A percentile compares a stretch with the other conserved stretches of the same genome.
phyloP scores from a whole-genome alignment of 2,329 filamentous ascomycete genomes.

The Venturia pyrina region DNA sequence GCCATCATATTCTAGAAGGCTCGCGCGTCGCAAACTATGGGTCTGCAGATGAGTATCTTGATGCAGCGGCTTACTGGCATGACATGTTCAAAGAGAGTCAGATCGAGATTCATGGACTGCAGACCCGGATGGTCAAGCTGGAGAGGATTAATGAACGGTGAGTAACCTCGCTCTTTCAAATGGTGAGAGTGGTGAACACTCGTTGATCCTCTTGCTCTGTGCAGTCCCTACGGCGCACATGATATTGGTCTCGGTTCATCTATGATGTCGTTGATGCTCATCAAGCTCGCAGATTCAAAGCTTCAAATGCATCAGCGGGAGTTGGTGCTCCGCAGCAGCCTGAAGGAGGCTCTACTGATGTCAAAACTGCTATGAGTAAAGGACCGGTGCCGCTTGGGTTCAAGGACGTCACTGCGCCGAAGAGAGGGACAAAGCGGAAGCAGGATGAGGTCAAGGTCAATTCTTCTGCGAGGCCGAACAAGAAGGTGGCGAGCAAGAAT shows the following conservation, averaged over 20 bases:
- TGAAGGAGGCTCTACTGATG: background rate
- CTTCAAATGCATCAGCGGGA: background rate
- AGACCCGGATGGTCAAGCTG: background rate
- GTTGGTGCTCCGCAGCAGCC: background rate
- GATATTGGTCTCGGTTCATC: no score
- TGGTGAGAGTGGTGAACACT: no score
- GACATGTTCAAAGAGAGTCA: background rate
- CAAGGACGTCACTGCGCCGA: background rate
- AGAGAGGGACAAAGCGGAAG: background rate
- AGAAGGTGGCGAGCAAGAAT: background rate
- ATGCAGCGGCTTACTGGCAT: conserved; percentile 7
- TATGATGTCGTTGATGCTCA: background rate
- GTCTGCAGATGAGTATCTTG: background rate
- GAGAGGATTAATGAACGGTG: background rate
- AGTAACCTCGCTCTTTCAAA: background rate
- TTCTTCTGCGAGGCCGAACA: background rate
- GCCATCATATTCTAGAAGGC: background rate
- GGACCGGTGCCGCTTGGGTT: background rate
- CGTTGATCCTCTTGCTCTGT: no score
- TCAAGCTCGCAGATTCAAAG: background rate
- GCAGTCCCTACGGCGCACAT: no score
- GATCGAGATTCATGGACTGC: conserved; percentile 1
- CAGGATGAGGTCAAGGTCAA: background rate
- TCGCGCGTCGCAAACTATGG: background rate
- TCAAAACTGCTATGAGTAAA: background rate